Conservation (phyloP, 1,284 basidiomycete genomes). For the Cutaneotrichosporon sp. region DNA sequence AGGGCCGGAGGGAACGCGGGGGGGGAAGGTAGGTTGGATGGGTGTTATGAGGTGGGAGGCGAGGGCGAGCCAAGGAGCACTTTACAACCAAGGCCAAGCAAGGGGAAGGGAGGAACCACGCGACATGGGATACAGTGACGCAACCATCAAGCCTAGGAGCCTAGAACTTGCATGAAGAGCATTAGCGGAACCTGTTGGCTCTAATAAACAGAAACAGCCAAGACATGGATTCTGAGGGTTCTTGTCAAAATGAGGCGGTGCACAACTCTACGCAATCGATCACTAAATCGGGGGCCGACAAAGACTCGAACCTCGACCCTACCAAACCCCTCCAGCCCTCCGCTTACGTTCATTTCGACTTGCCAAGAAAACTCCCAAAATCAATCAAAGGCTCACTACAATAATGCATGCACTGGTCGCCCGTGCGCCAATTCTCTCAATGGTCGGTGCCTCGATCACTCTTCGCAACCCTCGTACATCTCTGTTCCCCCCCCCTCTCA, state of each 20-base stretch:
- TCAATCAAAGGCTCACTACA: too few relatives aligned
- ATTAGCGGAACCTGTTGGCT: background rate
- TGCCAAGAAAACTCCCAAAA: background rate
- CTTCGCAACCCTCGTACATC: too few relatives aligned
- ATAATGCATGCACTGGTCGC: too few relatives aligned
- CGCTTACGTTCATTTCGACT: too few relatives aligned
- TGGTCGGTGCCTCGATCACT: background rate
- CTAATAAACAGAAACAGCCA: background rate
- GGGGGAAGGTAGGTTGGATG: too few relatives aligned
- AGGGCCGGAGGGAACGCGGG: too few relatives aligned
- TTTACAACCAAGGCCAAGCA: too few relatives aligned
- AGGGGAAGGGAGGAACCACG: background rate
- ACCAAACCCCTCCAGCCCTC: background rate
- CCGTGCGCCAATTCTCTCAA: background rate
- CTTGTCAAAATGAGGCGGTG: background rate
- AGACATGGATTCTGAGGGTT: background rate
- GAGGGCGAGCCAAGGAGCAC: background rate
- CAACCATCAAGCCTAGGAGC: background rate
- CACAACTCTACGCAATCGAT: background rate
- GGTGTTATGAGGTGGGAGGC: too few relatives aligned
- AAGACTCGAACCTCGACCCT: background rate
- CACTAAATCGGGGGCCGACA: background rate
- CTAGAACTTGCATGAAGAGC: background rate
- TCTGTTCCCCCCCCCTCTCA: too few relatives aligned
- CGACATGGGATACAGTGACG: background rate